A percentile compares a stretch with the other conserved stretches of the same genome.
Evolutionary conservation across 345 rosid genomes (phyloP).

Genomic region (Tarenaya hassleriana): DNA sequence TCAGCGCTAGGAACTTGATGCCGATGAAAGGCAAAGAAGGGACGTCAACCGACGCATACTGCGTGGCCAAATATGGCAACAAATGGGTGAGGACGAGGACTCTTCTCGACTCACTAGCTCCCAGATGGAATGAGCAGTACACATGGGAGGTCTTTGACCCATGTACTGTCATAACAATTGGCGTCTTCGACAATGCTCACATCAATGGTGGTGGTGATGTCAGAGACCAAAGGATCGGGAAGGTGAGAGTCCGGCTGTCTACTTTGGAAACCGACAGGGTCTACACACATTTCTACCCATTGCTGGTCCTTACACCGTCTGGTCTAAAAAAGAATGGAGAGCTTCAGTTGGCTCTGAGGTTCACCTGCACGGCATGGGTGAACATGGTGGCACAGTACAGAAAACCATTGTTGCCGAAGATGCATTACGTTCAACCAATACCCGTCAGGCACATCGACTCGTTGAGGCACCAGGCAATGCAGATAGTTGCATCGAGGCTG

Average conservation of each 20-base stretch:
- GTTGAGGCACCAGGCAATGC: constrained; percentile 85
- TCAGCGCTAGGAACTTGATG: constrained; percentile 65
- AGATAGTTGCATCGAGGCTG: constrained; percentile 72
- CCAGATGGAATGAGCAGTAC: constrained; percentile 92
- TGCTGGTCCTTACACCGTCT: constrained; percentile 57
- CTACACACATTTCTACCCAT: constrained; percentile 84
- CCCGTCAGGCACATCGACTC: constrained; percentile 60
- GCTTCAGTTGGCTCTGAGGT: constrained; percentile 82
- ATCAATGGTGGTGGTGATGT: constrained; percentile 59
- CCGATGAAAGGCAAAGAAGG: constrained; percentile 92
- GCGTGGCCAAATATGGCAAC: constrained; percentile 94
- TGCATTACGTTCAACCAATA: constrained; percentile 84
- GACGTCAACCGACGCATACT: constrained; percentile 72
- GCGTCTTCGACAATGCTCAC: constrained; percentile 79
- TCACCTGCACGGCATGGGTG: constrained; percentile 76
- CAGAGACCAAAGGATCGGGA: constrained; percentile 75
- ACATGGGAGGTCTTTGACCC: constrained; percentile 97
- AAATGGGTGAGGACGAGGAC: constrained; percentile 97
- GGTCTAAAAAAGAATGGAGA: constrained; percentile 90
- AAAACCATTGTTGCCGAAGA: constrained; percentile 80
- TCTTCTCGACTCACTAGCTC: constrained; percentile 63
- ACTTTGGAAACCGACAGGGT: constrained; percentile 78
- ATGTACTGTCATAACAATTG: constrained; percentile 86
- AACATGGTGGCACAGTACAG: constrained; percentile 90
- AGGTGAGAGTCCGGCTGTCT: constrained; percentile 83